Conservation (phyloP, 345 rosid genomes). For the Ailanthus altissimus region DNA sequence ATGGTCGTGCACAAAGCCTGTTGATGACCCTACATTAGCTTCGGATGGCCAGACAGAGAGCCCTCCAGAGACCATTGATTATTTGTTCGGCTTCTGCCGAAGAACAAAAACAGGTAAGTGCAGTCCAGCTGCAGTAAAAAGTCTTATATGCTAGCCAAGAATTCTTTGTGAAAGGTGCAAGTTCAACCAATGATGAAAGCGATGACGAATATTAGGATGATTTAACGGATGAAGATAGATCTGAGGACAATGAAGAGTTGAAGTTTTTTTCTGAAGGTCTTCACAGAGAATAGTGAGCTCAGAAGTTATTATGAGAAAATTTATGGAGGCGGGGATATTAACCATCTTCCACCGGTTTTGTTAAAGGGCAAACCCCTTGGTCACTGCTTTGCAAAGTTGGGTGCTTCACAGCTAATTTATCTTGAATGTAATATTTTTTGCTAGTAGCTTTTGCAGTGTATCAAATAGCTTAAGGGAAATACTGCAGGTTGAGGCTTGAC, state of each 20-base stretch:
- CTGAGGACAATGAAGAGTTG: constrained; percentile 35
- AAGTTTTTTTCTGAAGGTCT: constrained; percentile 41
- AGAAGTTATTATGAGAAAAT: constrained; percentile 46
- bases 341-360: constrained; percentile 41
- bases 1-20: constrained; percentile 28
- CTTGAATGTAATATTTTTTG: neutral
- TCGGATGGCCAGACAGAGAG: constrained; percentile 24
- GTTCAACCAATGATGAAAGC: constrained; percentile 28
- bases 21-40: neutral
- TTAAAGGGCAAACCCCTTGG: constrained; percentile 40
- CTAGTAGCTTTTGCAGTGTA: neutral
- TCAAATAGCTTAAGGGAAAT: constrained; percentile 1
- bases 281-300: constrained; percentile 42
- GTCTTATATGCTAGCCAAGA: constrained; percentile 22
- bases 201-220: constrained; percentile 23
- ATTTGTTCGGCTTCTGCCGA: constrained; percentile 10
- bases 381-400: constrained; percentile 19
- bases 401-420: constrained; percentile 27
- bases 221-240: constrained; percentile 20
- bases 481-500: constrained; percentile 23
- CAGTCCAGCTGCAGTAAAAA: constrained; percentile 24
- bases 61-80: constrained; percentile 3
- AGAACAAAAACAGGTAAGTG: constrained; percentile 20
- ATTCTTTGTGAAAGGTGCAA: constrained; percentile 19
- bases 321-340: constrained; percentile 42